Base-by-base conservation (phyloP, 768 basidiomycete genomes). In the Calvatia gigantea region DNA sequence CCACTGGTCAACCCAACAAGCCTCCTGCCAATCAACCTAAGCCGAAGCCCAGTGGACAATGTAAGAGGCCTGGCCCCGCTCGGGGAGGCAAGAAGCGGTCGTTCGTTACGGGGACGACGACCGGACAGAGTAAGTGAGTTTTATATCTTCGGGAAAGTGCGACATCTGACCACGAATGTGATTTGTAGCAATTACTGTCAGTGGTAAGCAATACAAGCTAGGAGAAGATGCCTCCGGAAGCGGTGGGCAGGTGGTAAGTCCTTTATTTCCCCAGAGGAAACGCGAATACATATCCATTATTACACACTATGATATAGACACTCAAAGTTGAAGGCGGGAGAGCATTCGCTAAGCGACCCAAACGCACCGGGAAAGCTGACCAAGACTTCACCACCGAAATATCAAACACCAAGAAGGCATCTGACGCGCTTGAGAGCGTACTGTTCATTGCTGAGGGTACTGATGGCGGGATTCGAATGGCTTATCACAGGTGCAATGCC, bases 401-500 rank as follows among this genome's bases (percentile, higher is more conserved):
- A 17, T 3, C 8, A 0, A 44, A 33, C 42, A 53, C 51, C 2
- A 43, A 42, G 28, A 43, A 33, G 21, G 51, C 39, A 1, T 31
- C 51, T 2, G 1, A 35, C 2, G 51, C 41, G 2, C 42, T 53
- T 15, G 2, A 33, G 1, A 53, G 42, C 41, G 14, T 29, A 3
- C 29, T 53, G 17, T 53, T 12, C 12, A 21, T 43, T 19, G 29
- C 19, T 4, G 21, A 42, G 1, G 51, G 51, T 7, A 33, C 11
- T 9, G 29, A 33, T n/a, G 42, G 32, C 7, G 29, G n/a, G 23
- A 12, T 53, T 33, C 32, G 23, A 6, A 11, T 53, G 51, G 51
- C 32, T 53, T 2, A 44, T 53, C 42, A 53, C 51, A 7, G 51
- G 12, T 33, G 32, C 51, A 23, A 43, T 43, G 28, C 42, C 51